Conservation (phyloP, 2,329 filamentous ascomycete genomes). For the Sporothrix luriei region DNA sequence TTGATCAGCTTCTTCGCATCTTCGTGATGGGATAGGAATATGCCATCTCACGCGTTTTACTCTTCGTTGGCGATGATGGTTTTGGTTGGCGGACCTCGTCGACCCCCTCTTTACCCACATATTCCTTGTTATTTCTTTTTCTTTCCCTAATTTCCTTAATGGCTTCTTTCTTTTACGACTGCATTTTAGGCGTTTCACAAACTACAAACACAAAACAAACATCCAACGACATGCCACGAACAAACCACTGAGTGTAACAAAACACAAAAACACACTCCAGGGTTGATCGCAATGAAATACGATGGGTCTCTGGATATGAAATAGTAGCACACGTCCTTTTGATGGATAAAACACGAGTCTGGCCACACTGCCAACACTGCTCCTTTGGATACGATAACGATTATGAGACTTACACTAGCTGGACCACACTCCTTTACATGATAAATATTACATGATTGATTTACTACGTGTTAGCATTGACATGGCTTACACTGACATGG, state of each 20-base stretch:
- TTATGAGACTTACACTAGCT: constrained; percentile 13
- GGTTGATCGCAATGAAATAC: neutral
- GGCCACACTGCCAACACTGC: neutral
- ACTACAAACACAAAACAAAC: no score
- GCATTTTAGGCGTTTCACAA: constrained; percentile 17
- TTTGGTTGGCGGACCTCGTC: neutral
- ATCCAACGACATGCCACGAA: neutral
- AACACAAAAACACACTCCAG: neutral
- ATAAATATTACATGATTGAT: neutral
- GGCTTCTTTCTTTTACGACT: neutral
- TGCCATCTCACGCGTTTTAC: constrained; percentile 1
- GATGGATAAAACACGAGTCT: constrained; percentile 1
- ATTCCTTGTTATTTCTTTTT: neutral
- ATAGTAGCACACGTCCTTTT: neutral
- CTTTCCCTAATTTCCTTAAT: neutral
- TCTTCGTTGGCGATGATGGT: constrained; percentile 16
- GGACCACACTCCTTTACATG: constrained; percentile 20
- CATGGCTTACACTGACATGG: no score
- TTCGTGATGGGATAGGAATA: neutral
- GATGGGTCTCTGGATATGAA: neutral
- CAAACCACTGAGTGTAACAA: neutral
- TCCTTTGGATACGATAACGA: constrained; percentile 6
- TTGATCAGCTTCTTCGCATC: neutral
- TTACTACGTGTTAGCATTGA: no score
- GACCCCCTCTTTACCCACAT: neutral